Evolutionary conservation across 1,284 basidiomycete species (phyloP), one percentile per base, ranked within the genome.

Genomic region (Neonothopanus nambi): DNA sequence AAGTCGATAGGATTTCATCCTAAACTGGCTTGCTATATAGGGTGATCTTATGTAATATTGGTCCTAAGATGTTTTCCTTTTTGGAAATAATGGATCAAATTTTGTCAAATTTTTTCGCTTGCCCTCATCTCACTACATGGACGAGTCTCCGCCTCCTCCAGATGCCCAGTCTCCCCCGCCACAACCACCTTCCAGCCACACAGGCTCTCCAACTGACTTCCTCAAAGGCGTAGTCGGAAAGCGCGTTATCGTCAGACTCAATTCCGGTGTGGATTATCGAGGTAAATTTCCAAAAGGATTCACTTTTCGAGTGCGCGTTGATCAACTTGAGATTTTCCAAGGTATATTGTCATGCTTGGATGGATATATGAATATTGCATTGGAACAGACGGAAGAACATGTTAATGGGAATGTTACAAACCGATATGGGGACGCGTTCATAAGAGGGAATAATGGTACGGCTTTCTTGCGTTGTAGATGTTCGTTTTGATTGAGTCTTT

Each of bases 281-380:
- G 96, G 96, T 93, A 59, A 3, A 17, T 9, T 47, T 24, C n/a
- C 26, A 20, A 18, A 7, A 51, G 84, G 70, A 9, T 42, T 35
- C 43, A 44, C 46, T 50, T 26, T 3, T 18, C 18, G 12, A 15
- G 12, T 24, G 39, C 45, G 13, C 20, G 4, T 42, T 6, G 42
- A 24, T 36, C 42, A 30, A 26, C 20, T 11, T 56, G 5, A 37
- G 18, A 37, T 20, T 37, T 20, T 33, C 48, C 13, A 44, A 98
- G 49, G 49, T 5, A 26, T 51, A 17, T 42, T 51, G 18, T 51
- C 93, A 6, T 98, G 97, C 68, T 80, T 99, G 20, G 97, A 99
- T 70, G 97, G 95, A 0, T 95, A 94, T 70, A 95, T 99, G 97
- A 99, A 99, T 74, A 98, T 99, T 53, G 96, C 95, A 3, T 76